Evolutionary conservation across 768 basidiomycete genomes (phyloP), one percentile per base, ranked within the genome.

Genomic region (Auricularia sp.): DNA sequence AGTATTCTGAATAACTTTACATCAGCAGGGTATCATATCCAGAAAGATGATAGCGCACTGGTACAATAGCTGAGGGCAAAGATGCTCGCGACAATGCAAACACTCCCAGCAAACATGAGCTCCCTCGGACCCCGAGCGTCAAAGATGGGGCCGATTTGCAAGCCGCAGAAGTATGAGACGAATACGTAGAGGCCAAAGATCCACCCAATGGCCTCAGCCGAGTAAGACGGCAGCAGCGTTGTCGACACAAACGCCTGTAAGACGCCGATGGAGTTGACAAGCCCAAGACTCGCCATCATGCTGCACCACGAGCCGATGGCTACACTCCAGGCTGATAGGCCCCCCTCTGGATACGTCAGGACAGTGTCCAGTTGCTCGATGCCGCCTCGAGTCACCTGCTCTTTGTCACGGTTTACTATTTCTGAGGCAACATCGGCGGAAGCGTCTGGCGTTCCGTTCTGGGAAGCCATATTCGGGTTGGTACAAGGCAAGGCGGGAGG

Each of bases 211-310:
- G 63, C 63, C n/a, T 47, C 51, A 11, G 63, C 42, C 16, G 63
- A 63, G 63, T 63, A 63, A 14, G 63, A 63, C 3, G 63, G 63
- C n/a, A 63, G 44, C 44, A 63, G 47, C 14, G 63, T 63, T 33
- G 45, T 42, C 16, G 51, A 21, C 24, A 47, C 45, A 34, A 45
- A 51, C 37, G 63, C 42, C 51, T 63, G 63, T 35, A 47, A 63
- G 8, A 63, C 63, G 11, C 63, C 63, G n/a, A 47, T 47, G 13
- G 63, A 42, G 33, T 63, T 63, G 18, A 63, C n/a, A 33, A 47
- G 35, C 18, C 63, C 63, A 35, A 47, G 33, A 14, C 4, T 33
- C 29, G 21, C 29, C 44, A 54, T 45, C 37, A 18, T 42, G n/a
- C 45, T 51, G 44, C 45, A 35, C 42, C 42, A 63, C 18, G n/a